Base-by-base conservation (phyloP, 352 stramenopile genomes). In the Thalassiosira mediterranea region DNA sequence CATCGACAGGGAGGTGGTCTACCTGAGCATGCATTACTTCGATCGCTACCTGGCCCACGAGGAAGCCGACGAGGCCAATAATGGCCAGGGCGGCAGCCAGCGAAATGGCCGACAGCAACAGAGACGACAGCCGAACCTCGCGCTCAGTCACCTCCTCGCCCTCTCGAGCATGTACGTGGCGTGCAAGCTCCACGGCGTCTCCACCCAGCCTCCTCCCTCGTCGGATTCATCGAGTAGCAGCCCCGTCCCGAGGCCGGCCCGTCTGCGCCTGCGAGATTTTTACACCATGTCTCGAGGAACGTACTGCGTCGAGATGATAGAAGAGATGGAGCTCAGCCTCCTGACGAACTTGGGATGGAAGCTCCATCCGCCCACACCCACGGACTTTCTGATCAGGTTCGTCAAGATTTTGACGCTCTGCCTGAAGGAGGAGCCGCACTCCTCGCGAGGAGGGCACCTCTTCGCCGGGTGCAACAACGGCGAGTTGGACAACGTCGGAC, bases 11-110 rank as follows among this genome's bases (percentile, higher is more conserved):
- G 59, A 78, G 21, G 53, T 72, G 4, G 69, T 73, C 2, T 54
- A 62, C 60, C 15, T 72, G 4, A 57, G 38, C 59, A 78, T 78
- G 69, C 44, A 64, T 26, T 73, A 73, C 38, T 70, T 73, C 37
- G 69, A 78, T 67, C 60, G 69, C 28, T 78, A 61, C 49, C 34
- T 78, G 47, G 51, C 69, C 28, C n/a, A 3, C 15, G 38, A 66
- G 29, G 19, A n/a, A n/a, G n/a, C n/a, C n/a, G n/a, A n/a, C n/a
- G n/a, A n/a, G n/a, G n/a, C n/a, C n/a, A n/a, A n/a, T n/a, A n/a
- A n/a, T n/a, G n/a, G n/a, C n/a, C n/a, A n/a, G n/a, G n/a, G n/a
- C n/a, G n/a, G n/a, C n/a, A n/a, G n/a, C n/a, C n/a, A n/a, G n/a
- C n/a, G n/a, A n/a, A n/a, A n/a, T n/a, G n/a, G n/a, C n/a, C n/a